Conservation (phyloP, 176 grass and related monocot species). For the Eleusine indica region DNA sequence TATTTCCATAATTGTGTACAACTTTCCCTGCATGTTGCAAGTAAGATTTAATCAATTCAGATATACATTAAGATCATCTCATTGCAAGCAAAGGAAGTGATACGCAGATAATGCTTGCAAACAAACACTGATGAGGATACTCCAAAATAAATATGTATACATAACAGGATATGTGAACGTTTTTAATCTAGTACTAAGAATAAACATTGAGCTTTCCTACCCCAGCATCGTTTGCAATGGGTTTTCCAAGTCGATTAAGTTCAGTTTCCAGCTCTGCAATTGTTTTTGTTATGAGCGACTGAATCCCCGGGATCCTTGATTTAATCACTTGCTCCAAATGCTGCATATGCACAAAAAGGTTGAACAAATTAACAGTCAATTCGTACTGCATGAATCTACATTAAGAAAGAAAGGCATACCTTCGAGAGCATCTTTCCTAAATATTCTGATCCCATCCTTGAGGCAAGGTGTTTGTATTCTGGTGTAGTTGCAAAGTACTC, state of each 20-base stretch:
- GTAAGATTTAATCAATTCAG: neutral
- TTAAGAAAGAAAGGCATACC: constrained; percentile 49
- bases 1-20: constrained; percentile 97
- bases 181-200: neutral
- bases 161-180: neutral
- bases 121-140: neutral
- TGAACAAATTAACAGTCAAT: constrained; percentile 31
- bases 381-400: constrained; percentile 1
- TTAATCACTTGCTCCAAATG: constrained; percentile 98
- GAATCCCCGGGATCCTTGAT: constrained; percentile 90
- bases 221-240: constrained; percentile 94
- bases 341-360: constrained; percentile 46
- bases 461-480: constrained; percentile 89
- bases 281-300: constrained; percentile 98
- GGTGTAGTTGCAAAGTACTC: constrained; percentile 89
- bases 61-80: neutral
- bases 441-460: constrained; percentile 97
- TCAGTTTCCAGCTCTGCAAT: constrained; percentile 92
- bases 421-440: constrained; percentile 96
- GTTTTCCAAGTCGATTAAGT: constrained; percentile 93
- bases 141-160: neutral
- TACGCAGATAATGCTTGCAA: neutral
- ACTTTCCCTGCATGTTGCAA: constrained; percentile 72
- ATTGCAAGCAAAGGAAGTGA: neutral
- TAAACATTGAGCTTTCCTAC: constrained; percentile 46